phyloP scores from a whole-genome alignment of 192 early-diverging fungal species.

The Coemansia sp. region DNA sequence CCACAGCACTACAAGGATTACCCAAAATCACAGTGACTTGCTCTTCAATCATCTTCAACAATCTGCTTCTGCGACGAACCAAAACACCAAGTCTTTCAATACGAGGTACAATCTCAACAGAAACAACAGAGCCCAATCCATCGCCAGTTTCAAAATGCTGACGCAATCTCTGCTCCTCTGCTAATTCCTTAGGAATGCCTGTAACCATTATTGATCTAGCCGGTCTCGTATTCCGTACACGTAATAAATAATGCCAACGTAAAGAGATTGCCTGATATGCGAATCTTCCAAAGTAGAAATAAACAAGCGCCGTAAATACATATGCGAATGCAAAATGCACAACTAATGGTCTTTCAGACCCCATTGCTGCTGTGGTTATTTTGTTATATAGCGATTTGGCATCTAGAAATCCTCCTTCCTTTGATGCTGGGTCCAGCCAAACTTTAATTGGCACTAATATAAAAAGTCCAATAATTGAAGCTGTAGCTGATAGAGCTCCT shows the following conservation, averaged over 20 bases:
- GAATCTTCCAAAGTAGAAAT: constrained; percentile 49
- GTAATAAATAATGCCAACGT: constrained; percentile 55
- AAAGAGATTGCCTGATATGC: constrained; percentile 52
- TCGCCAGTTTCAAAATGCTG: constrained; percentile 61
- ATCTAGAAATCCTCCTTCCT: background rate
- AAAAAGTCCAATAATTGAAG: constrained; percentile 28
- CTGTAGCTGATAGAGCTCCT: constrained; percentile 24
- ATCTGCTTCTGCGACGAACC: constrained; percentile 58
- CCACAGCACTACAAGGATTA: constrained; percentile 64
- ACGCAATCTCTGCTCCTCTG: constrained; percentile 53
- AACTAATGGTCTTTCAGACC: constrained; percentile 34
- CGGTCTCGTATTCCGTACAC: constrained; percentile 47
- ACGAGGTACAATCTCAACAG: constrained; percentile 59
- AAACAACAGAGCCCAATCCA: constrained; percentile 61
- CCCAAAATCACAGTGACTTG: constrained; percentile 60
- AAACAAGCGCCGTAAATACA: constrained; percentile 53
- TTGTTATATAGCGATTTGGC: constrained; percentile 23
- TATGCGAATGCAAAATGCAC: constrained; percentile 56
- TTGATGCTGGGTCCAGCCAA: constrained; percentile 13
- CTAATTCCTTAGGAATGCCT: constrained; percentile 61
- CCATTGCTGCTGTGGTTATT: constrained; percentile 32
- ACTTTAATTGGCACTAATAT: constrained; percentile 48
- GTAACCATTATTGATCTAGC: constrained; percentile 70
- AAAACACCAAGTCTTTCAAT: constrained; percentile 58
- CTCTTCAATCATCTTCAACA: constrained; percentile 58